These are phyloP conservation scores for Alternaria sp. DNA, from an alignment of 2,329 filamentous ascomycete genomes.

Conservation along the genomic window DNA sequence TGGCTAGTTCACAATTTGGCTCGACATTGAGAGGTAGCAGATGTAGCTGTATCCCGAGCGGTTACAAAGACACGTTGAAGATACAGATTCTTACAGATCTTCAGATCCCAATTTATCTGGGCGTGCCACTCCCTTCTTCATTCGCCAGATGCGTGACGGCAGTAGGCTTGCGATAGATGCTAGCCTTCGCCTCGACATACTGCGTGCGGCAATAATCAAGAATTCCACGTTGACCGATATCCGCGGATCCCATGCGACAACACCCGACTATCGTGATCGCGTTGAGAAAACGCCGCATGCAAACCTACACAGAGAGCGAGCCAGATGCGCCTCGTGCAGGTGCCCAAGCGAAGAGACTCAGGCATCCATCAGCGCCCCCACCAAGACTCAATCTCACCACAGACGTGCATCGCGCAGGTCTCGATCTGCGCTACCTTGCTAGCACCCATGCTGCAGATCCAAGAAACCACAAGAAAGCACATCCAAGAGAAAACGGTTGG, in stretches of 20 bases:
- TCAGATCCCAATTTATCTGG: not conserved
- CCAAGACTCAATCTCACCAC: not conserved
- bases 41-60: not conserved
- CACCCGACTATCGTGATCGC: not conserved
- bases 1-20: not conserved
- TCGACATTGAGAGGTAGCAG: not conserved
- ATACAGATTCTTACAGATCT: not conserved
- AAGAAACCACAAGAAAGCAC: not conserved
- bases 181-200: not conserved
- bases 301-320: not conserved
- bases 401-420: not conserved
- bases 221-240: not conserved
- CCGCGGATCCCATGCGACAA: not conserved
- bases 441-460: not conserved
- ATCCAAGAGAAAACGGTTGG: not conserved
- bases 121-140: not conserved
- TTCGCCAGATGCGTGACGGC: not conserved
- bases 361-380: not conserved
- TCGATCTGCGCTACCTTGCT: not conserved
- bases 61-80: not conserved
- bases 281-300: not conserved
- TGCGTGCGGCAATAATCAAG: not conserved
- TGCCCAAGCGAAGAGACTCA: not conserved
- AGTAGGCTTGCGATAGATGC: not conserved
- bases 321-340: not conserved